phyloP scores from a whole-genome alignment of 768 basidiomycete species.

The Dictyophora rubrovolvata region DNA sequence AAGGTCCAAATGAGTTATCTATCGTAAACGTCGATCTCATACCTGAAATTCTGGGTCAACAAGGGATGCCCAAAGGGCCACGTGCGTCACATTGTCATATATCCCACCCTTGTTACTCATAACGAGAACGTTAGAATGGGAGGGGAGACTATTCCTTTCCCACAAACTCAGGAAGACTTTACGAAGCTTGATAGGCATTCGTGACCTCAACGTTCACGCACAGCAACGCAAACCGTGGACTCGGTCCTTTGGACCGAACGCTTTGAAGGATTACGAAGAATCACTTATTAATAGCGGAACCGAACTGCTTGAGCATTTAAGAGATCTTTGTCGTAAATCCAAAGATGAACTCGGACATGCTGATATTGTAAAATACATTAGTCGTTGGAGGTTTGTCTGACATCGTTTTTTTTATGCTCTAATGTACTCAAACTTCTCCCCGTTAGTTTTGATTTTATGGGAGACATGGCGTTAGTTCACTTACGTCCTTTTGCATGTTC shows the following conservation, averaged over 20 bases:
- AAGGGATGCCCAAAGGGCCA: background rate
- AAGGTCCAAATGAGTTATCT: conserved; percentile 31
- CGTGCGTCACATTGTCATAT: background rate
- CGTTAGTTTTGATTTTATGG: conserved; percentile 29
- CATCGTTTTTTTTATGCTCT: background rate
- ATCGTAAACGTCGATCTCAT: conserved; percentile 10
- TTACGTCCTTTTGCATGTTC: background rate
- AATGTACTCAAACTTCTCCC: background rate
- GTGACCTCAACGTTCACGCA: background rate
- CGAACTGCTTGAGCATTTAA: background rate
- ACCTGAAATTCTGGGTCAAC: background rate
- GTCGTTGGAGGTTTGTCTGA: background rate
- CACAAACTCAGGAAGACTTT: background rate
- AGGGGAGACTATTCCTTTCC: background rate
- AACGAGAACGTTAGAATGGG: background rate
- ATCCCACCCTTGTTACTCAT: no score
- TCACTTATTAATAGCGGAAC: background rate
- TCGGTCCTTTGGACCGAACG: background rate
- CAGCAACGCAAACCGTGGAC: background rate
- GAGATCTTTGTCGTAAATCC: background rate
- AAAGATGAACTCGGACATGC: background rate
- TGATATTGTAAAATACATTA: background rate
- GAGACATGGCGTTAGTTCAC: conserved; percentile 26
- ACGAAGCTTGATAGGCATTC: background rate
- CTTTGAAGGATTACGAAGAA: background rate